These are phyloP conservation scores for Platanthera zijinensis DNA, from an alignment of 106 monocot genomes.

Conservation along the genomic window DNA sequence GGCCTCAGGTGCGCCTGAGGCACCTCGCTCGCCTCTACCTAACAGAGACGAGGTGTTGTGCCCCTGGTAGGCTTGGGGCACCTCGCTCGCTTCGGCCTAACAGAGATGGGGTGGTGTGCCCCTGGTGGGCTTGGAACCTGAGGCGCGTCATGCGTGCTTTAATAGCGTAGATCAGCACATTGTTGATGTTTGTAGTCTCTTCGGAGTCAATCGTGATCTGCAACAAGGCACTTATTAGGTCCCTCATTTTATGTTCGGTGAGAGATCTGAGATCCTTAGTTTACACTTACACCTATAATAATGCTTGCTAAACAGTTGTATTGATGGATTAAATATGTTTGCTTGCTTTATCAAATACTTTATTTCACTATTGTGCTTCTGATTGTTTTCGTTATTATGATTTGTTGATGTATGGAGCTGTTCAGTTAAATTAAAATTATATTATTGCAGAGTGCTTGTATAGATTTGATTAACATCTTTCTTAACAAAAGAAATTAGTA, in stretches of 20 bases:
- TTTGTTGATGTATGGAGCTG: neutral
- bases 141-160: no score
- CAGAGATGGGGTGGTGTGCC: no score
- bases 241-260: constrained; percentile 44
- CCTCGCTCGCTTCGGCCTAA: no score
- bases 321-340: neutral
- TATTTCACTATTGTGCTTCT: neutral
- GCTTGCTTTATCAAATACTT: neutral
- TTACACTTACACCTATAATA: neutral
- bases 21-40: no score
- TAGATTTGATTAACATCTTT: neutral
- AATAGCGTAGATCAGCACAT: no score
- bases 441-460: neutral
- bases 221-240: constrained; percentile 45
- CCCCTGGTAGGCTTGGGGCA: no score
- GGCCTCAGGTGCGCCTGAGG: no score
- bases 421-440: neutral
- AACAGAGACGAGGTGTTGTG: no score
- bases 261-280: constrained; percentile 1
- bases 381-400: no score
- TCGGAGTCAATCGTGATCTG: constrained; percentile 50
- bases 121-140: no score
- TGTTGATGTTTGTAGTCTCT: constrained; percentile 40
- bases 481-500: neutral
- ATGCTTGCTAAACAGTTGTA: neutral